These are phyloP conservation scores for barrel medic (Medicago truncatula) DNA, from an alignment of 306 rosid species.

Conservation along the genomic window DNA sequence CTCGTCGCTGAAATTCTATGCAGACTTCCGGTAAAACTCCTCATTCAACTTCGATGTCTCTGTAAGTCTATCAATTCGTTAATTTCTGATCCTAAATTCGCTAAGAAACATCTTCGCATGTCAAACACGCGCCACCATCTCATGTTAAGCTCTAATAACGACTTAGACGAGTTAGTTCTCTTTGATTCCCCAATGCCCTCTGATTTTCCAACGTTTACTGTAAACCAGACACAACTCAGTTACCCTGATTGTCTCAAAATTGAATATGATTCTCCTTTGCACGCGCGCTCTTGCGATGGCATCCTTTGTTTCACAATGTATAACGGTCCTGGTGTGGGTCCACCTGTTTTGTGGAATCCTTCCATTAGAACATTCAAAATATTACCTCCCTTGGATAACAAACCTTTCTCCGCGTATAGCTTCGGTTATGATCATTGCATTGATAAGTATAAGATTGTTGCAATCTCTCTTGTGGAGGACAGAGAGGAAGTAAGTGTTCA, in stretches of 20 bases:
- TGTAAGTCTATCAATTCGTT: conserved; percentile 33
- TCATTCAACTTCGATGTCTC: conserved; percentile 18
- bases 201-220: too few relatives aligned
- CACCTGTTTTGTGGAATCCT: conserved; percentile 43
- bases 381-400: background rate
- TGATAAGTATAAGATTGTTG: conserved; percentile 38
- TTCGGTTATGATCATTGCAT: conserved; percentile 41
- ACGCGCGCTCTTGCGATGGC: conserved; percentile 24
- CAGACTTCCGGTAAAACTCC: conserved; percentile 30
- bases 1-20: conserved; percentile 42
- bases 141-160: too few relatives aligned
- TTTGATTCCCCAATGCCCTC: too few relatives aligned
- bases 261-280: too few relatives aligned
- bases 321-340: background rate
- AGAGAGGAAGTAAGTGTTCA: conserved; percentile 31
- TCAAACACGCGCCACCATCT: background rate
- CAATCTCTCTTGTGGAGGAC: background rate
- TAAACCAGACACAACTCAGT: too few relatives aligned
- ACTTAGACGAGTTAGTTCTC: too few relatives aligned
- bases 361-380: conserved; percentile 23
- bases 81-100: conserved; percentile 47
- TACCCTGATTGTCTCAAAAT: too few relatives aligned
- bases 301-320: conserved; percentile 31
- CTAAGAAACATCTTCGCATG: conserved; percentile 19
- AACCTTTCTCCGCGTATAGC: background rate